Evolutionary conservation across 208 protist genomes (phyloP).

Genomic region (Tritrichomonas foetus): DNA sequence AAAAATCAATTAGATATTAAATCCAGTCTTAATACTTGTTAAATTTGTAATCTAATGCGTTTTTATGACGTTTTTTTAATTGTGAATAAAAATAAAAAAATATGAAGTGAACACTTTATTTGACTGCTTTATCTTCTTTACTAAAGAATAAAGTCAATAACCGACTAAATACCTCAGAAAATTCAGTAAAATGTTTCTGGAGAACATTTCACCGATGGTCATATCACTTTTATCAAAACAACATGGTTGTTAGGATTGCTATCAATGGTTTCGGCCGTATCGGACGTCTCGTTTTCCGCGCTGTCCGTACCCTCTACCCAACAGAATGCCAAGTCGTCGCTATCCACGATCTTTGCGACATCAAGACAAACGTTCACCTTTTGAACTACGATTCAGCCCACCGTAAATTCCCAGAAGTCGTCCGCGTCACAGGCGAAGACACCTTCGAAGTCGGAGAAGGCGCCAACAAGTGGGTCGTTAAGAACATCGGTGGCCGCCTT

Average conservation of each 20-base stretch:
- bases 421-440: constrained; percentile 49
- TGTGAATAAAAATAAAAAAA: too few species aligned
- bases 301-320: constrained; percentile 42
- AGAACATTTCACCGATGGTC: too few species aligned
- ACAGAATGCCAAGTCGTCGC: constrained; percentile 54
- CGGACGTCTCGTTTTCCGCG: constrained; percentile 62
- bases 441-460: neutral
- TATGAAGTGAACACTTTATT: too few species aligned
- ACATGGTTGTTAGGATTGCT: constrained; percentile 52
- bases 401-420: constrained; percentile 52
- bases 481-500: constrained; percentile 9
- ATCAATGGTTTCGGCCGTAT: constrained; percentile 73
- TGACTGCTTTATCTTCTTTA: too few species aligned
- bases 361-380: constrained; percentile 51
- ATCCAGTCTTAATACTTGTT: too few species aligned
- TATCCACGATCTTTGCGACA: constrained; percentile 64
- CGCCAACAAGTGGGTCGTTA: neutral
- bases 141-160: too few species aligned
- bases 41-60: too few species aligned
- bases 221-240: too few species aligned
- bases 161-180: too few species aligned
- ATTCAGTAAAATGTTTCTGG: too few species aligned
- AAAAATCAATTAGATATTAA: too few species aligned
- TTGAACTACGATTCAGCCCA: constrained; percentile 70
- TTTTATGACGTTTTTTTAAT: too few species aligned